Evolutionary conservation across 192 early-diverging fungal species (phyloP).

Genomic region (Backusella australiensis): DNA sequence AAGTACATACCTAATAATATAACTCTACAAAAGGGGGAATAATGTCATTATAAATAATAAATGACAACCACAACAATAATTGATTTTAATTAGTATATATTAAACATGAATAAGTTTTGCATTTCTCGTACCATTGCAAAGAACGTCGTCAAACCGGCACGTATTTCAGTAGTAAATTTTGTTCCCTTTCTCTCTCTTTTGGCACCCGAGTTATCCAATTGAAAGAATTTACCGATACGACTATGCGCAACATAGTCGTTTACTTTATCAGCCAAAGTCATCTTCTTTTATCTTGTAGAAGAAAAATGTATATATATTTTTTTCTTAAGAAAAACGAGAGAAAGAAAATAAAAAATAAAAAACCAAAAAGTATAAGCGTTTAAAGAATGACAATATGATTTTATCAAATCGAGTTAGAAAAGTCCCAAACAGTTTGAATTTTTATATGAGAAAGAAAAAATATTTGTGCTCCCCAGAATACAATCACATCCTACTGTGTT

Average conservation of each 20-base stretch:
- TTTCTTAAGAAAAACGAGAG: not conserved
- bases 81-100: not conserved
- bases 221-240: constrained; percentile 58
- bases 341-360: not conserved
- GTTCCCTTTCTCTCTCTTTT: constrained; percentile 57
- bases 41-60: constrained; percentile 39
- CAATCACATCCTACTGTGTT: not conserved
- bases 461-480: not conserved
- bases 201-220: constrained; percentile 59
- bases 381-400: not conserved
- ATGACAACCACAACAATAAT: not conserved
- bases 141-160: constrained; percentile 58
- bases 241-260: constrained; percentile 58
- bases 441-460: not conserved
- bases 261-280: constrained; percentile 49
- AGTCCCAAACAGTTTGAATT: not conserved
- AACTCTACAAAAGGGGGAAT: constrained; percentile 54
- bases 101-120: not conserved
- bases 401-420: constrained; percentile 4
- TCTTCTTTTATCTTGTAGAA: not conserved
- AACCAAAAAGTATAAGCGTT: not conserved
- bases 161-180: constrained; percentile 63
- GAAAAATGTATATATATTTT: not conserved
- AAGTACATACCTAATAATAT: not conserved
- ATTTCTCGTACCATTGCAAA: constrained; percentile 31